phyloP scores from a whole-genome alignment of 2,329 filamentous ascomycete species.

The Talaromyces sp. region DNA sequence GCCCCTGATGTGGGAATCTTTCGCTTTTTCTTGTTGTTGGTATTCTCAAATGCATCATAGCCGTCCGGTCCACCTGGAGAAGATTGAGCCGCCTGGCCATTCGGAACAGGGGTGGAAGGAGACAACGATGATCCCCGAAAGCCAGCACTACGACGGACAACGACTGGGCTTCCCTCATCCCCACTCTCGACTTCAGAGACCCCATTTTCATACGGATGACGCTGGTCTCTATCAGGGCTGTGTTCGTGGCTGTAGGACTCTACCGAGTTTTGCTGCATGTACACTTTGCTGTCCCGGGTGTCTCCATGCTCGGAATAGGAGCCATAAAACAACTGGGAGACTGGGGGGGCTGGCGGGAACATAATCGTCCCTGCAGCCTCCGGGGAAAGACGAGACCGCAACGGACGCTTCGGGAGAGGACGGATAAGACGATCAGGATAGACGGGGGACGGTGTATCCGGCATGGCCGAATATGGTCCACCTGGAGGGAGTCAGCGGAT shows the following conservation, averaged over 20 bases:
- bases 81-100: conserved; percentile 39
- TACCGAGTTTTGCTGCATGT: conserved; percentile 38
- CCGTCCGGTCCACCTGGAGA: conserved; percentile 76
- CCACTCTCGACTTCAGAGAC: conserved; percentile 55
- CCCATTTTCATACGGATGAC: conserved; percentile 51
- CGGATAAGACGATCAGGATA: conserved; percentile 90
- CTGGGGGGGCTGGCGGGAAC: conserved; percentile 70
- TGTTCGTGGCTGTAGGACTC: conserved; percentile 35
- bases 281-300: conserved; percentile 42
- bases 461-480: conserved; percentile 47
- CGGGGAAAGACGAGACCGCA: conserved; percentile 81
- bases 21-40: conserved; percentile 98
- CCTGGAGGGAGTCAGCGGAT: conserved; percentile 40
- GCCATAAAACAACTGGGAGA: conserved; percentile 72
- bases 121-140: conserved; percentile 35
- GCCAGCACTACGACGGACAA: conserved; percentile 38
- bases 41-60: conserved; percentile 97
- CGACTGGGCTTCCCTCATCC: conserved; percentile 52
- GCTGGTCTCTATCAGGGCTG: conserved; percentile 33
- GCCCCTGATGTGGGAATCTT: conserved; percentile 91
- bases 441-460: conserved; percentile 71
- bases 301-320: conserved; percentile 56
- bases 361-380: conserved; percentile 78
- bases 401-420: conserved; percentile 80
- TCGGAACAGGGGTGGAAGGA: conserved; percentile 25